These are phyloP conservation scores for Cladosporium sp. DNA, from an alignment of 2,329 filamentous ascomycete genomes.

Conservation along the genomic window DNA sequence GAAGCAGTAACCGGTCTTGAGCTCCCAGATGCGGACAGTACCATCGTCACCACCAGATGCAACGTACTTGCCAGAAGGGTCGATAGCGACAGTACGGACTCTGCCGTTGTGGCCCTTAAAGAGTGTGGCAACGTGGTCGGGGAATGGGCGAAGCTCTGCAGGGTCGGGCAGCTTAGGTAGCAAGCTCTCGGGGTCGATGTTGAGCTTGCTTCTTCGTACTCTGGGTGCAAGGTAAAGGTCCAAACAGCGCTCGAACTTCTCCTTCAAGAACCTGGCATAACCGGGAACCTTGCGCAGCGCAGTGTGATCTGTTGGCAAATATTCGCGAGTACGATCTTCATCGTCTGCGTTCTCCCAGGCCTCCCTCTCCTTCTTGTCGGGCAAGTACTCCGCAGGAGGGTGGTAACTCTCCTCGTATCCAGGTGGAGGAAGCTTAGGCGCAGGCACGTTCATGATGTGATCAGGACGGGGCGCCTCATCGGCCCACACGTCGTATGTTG, in stretches of 20 bases:
- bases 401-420: conserved; percentile 97
- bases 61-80: conserved; percentile 80
- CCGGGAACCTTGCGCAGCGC: conserved; percentile 88
- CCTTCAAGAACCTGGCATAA: conserved; percentile 87
- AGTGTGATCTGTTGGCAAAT: conserved; percentile 77
- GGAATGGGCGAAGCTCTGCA: conserved; percentile 92
- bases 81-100: conserved; percentile 80
- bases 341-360: conserved; percentile 83
- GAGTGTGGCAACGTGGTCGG: conserved; percentile 81
- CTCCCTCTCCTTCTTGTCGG: conserved; percentile 78
- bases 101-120: conserved; percentile 87
- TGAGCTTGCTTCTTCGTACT: conserved; percentile 87
- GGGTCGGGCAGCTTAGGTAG: conserved; percentile 91
- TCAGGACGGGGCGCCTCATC: conserved; percentile 81
- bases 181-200: conserved; percentile 92
- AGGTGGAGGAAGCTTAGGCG: conserved; percentile 88
- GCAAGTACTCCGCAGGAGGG: conserved; percentile 90
- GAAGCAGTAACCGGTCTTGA: conserved; percentile 80
- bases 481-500: conserved; percentile 89
- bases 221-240: conserved; percentile 94
- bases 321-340: conserved; percentile 88
- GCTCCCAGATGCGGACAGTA: conserved; percentile 85
- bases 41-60: conserved; percentile 95
- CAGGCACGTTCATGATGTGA: conserved; percentile 91
- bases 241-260: conserved; percentile 91